Conservation (phyloP, 1,139 yeast species). For the Hansenula sp. region DNA sequence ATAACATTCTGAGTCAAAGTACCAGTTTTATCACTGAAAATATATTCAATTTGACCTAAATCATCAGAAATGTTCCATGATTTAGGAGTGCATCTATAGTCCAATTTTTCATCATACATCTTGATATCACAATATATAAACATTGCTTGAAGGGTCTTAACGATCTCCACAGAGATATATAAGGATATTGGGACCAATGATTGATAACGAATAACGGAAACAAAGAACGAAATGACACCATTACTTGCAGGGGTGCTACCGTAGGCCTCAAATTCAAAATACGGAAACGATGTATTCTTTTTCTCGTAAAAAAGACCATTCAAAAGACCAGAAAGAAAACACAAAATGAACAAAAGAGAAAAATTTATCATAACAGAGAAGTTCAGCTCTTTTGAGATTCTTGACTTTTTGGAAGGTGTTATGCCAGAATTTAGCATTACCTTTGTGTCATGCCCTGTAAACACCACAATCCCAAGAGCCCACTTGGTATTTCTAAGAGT, state of each 20-base stretch:
- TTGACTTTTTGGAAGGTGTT: constrained; percentile 85
- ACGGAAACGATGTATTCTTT: constrained; percentile 52
- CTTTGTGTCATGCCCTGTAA: constrained; percentile 91
- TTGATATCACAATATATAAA: constrained; percentile 85
- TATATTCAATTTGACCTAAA: constrained; percentile 92
- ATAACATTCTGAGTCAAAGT: constrained; percentile 93
- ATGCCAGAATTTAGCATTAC: constrained; percentile 92
- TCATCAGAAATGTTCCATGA: constrained; percentile 98
- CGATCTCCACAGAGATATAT: constrained; percentile 91
- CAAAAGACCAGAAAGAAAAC: constrained; percentile 77
- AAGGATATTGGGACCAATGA: constrained; percentile 92
- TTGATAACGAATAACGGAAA: constrained; percentile 84
- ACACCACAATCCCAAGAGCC: constrained; percentile 85
- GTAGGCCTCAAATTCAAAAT: constrained; percentile 67
- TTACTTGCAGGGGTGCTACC: constrained; percentile 61
- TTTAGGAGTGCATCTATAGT: constrained; percentile 94
- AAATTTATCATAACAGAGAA: constrained; percentile 80
- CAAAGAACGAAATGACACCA: constrained; percentile 85
- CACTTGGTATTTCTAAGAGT: constrained; percentile 87
- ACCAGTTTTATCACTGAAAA: constrained; percentile 95
- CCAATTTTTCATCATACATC: constrained; percentile 81
- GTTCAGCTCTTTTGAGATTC: constrained; percentile 81
- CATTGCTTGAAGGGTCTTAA: constrained; percentile 89
- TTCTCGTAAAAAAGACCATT: constrained; percentile 73
- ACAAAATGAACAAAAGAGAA: constrained; percentile 64